Evolutionary conservation across 805 yeast species (phyloP).

Genomic region (Kodamaea leandrae): DNA sequence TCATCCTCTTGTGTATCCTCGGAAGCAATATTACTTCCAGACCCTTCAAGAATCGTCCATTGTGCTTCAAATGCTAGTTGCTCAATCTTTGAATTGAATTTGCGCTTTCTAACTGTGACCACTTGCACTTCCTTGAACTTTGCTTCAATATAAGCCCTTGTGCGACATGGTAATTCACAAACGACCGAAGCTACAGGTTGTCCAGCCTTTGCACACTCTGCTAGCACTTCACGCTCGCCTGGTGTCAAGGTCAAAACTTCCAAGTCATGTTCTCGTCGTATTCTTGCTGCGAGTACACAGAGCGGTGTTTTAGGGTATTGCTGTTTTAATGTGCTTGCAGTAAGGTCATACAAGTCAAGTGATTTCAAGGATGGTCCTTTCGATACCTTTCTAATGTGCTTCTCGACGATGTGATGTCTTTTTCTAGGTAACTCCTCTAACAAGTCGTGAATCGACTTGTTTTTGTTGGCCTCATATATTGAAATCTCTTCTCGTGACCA

Average conservation of each 20-base stretch:
- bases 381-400: neutral
- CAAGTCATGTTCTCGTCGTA: slow-evolving; percentile 4
- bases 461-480: neutral
- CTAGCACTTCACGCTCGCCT: slow-evolving; percentile 20
- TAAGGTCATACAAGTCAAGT: slow-evolving; percentile 15
- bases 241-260: slow-evolving; percentile 18
- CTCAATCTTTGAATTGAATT: slow-evolving; percentile 8
- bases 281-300: neutral
- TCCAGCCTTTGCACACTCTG: neutral
- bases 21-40: slow-evolving; percentile 11
- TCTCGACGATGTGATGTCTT: neutral
- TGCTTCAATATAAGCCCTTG: slow-evolving; percentile 18
- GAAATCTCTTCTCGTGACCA: neutral
- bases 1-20: slow-evolving; percentile 10
- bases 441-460: slow-evolving; percentile 2
- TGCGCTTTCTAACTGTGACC: slow-evolving; percentile 27
- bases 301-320: slow-evolving; percentile 14
- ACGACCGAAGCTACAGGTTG: neutral
- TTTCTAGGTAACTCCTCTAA: slow-evolving; percentile 1
- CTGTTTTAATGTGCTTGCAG: slow-evolving; percentile 14
- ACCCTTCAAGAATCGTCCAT: slow-evolving; percentile 27
- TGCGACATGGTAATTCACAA: slow-evolving; percentile 23
- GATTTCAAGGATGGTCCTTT: slow-evolving; percentile 1
- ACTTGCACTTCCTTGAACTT: slow-evolving; percentile 23
- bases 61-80: slow-evolving; percentile 38